Evolutionary conservation across 257 asterid genomes (phyloP), one percentile per base, ranked within the genome.

Genomic region (Solanum habrochaites): DNA sequence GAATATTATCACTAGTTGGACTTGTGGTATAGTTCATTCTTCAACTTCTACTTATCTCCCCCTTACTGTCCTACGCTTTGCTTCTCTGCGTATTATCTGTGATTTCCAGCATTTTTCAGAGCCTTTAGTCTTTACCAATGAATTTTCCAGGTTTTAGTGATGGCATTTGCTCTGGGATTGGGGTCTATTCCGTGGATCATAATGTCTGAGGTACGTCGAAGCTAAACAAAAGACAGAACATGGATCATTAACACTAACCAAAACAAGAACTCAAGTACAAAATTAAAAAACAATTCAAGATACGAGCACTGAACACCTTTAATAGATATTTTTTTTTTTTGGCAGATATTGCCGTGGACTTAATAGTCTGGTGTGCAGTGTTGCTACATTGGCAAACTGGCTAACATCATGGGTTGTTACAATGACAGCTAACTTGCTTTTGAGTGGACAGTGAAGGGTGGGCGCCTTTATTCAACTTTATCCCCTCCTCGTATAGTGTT

Each of bases 361-460:
- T 85, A 96, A 94, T 83, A 95, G 98, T 31, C 96, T 88, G 99
- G 93, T 25, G 99, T n/a, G 99, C 73, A 94, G 97, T 87, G 97
- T 94, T 58, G 98, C 98, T 31, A 94, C 98, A 31, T 85, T 96
- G 81, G 92, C 93, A 60, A 96, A 95, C 86, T 95, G 99, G 98
- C 87, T 94, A n/a, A 49, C 95, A 1, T 96, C 98, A 21, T 93
- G 96, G 72, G 56, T 91, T 45, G 89, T 95, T 42, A 95, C 98
- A 27, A 93, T 94, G 96, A 88, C 97, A 8, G 96, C 99, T 21
- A 93, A 93, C 89, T 89, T 96, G 87, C 98, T 95, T 49, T 90
- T 95, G 88, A 91, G 93, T 96, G 99, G 99, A 96, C n/a, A n/a
- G 98, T 90, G 90, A 88, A 29, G 99, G 98, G 98, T 96, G 75